Conservation (phyloP, 495 filamentous ascomycete species). For the Trypethelium eluteriae region DNA sequence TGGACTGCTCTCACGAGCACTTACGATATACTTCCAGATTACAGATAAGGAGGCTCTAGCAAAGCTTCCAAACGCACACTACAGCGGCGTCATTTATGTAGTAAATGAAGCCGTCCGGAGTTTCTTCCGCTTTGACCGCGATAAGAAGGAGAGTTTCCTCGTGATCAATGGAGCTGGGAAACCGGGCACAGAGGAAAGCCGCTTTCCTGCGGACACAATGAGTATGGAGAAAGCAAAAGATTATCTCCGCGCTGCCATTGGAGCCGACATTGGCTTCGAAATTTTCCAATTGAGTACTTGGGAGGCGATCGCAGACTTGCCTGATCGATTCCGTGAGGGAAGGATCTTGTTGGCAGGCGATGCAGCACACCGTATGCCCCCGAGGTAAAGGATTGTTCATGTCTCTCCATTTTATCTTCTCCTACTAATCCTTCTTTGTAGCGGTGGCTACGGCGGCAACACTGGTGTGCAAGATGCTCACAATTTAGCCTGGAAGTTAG, state of each 20-base stretch:
- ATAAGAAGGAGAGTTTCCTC: slow-evolving; percentile 14
- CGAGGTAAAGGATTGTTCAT: background rate
- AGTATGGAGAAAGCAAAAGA: slow-evolving; percentile 11
- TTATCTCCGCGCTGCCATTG: slow-evolving; percentile 14
- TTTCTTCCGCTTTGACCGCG: slow-evolving; percentile 15
- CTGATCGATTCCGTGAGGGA: slow-evolving; percentile 11
- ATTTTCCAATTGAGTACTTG: slow-evolving; percentile 10
- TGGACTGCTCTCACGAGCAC: slow-evolving; percentile 11
- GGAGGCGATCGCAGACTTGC: slow-evolving; percentile 6
- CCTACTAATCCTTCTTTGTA: background rate
- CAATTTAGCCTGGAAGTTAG: slow-evolving; percentile 18
- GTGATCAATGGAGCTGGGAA: slow-evolving; percentile 13
- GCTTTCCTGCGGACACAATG: slow-evolving; percentile 14
- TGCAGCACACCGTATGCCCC: slow-evolving; percentile 15
- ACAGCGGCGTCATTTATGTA: slow-evolving; percentile 16
- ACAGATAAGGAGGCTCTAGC: slow-evolving; percentile 10
- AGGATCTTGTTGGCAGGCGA: slow-evolving; percentile 17
- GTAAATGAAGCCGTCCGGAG: slow-evolving; percentile 7
- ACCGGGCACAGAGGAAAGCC: slow-evolving; percentile 13
- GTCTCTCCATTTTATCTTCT: background rate
- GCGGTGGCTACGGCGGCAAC: slow-evolving; percentile 15
- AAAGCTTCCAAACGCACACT: slow-evolving; percentile 12
- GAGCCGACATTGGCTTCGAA: slow-evolving; percentile 15
- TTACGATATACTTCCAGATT: slow-evolving; percentile 15
- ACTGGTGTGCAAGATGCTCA: slow-evolving; percentile 18